Evolutionary conservation across 1,139 yeast genomes (phyloP).

Genomic region (Lodderomyces parapsilosis): DNA sequence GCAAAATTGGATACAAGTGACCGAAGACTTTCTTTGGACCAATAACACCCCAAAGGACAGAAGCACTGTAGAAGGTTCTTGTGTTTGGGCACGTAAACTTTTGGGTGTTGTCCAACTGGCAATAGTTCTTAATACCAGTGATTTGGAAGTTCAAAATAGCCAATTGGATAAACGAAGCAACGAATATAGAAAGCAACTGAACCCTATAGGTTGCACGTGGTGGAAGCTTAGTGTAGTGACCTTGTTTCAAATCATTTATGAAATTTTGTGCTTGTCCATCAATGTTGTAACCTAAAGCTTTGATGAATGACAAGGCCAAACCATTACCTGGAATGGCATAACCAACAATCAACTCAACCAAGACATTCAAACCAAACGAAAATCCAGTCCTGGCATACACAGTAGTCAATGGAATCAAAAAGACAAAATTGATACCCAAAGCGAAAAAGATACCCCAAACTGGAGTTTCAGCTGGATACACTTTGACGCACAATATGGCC

Average conservation of each 20-base stretch:
- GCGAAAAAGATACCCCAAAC: constrained; percentile 61
- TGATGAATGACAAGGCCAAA: constrained; percentile 54
- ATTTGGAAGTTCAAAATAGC: constrained; percentile 57
- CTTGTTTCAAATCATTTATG: constrained; percentile 54
- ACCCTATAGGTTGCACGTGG: constrained; percentile 62
- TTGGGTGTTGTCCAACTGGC: constrained; percentile 40
- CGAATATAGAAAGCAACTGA: constrained; percentile 48
- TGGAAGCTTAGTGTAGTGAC: constrained; percentile 61
- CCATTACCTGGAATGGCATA: constrained; percentile 65
- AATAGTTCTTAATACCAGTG: constrained; percentile 34
- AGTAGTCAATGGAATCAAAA: no score
- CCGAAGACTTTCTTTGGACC: constrained; percentile 60
- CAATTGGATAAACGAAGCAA: constrained; percentile 47
- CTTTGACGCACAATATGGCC: constrained; percentile 48
- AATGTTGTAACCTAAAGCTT: constrained; percentile 58
- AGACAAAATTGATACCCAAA: no score
- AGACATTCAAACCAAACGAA: constrained; percentile 51
- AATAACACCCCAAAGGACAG: constrained; percentile 66
- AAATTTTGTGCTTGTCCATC: constrained; percentile 59
- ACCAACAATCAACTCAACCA: constrained; percentile 60
- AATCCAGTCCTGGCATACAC: constrained; percentile 54
- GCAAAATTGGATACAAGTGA: constrained; percentile 46
- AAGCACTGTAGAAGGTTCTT: constrained; percentile 51
- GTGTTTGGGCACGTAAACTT: constrained; percentile 52
- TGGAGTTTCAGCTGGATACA: constrained; percentile 50